Evolutionary conservation across 2,329 filamentous ascomycete species (phyloP).

Genomic region (Phialophora verrucosa): DNA sequence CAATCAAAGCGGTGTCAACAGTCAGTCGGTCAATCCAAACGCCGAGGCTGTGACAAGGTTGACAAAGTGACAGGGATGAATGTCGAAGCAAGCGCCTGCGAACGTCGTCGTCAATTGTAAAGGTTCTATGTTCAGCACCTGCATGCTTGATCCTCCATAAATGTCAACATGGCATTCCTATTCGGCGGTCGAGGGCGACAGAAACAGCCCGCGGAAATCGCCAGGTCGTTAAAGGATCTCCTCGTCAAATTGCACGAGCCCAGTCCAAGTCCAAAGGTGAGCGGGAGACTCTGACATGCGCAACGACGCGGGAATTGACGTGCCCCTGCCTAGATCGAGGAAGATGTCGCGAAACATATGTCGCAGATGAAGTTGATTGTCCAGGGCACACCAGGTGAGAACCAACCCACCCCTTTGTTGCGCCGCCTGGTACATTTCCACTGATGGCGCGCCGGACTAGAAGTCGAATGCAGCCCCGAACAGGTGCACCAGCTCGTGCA

Average conservation of each 20-base stretch:
- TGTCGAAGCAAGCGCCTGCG: background rate
- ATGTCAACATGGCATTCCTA: constrained; percentile 68
- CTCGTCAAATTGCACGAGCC: constrained; percentile 66
- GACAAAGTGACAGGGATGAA: background rate
- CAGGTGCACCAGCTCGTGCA: constrained; percentile 86
- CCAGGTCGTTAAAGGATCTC: constrained; percentile 67
- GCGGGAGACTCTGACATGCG: background rate
- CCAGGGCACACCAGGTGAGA: constrained; percentile 86
- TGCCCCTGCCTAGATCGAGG: constrained; percentile 29
- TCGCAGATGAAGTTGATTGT: constrained; percentile 90
- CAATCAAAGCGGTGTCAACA: constrained; percentile 2
- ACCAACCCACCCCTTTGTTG: constrained; percentile 2
- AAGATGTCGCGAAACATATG: constrained; percentile 70
- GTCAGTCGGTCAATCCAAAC: background rate
- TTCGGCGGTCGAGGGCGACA: constrained; percentile 65
- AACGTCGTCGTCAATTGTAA: background rate
- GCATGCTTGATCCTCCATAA: constrained; percentile 10
- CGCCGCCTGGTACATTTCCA: constrained; percentile 7
- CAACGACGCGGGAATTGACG: background rate
- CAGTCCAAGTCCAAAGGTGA: constrained; percentile 62
- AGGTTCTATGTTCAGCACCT: background rate
- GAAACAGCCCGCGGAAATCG: constrained; percentile 67
- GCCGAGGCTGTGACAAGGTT: background rate
- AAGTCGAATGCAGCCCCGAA: constrained; percentile 83
- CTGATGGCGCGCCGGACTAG: constrained; percentile 54